Conservation (phyloP, 306 rosid species). For the Lathyrus tuberosus region DNA sequence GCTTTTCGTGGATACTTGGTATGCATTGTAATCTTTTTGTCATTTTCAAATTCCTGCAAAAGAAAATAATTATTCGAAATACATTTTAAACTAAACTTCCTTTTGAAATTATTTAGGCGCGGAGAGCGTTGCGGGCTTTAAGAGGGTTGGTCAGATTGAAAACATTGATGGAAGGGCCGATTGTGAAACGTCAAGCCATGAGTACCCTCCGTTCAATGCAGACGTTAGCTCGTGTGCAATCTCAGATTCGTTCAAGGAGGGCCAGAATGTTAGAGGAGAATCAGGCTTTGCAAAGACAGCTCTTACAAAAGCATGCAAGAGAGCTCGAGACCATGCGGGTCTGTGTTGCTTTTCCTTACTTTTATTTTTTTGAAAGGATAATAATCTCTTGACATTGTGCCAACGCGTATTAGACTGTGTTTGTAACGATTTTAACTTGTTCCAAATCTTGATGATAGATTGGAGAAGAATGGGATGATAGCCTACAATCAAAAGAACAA, state of each 20-base stretch:
- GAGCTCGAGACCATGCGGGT: conserved; percentile 90
- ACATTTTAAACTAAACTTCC: conserved; percentile 26
- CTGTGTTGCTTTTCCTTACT: conserved; percentile 38
- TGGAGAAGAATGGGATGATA: conserved; percentile 98
- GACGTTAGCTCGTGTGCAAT: conserved; percentile 90
- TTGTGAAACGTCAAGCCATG: conserved; percentile 87
- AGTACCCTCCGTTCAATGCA: conserved; percentile 94
- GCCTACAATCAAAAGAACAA: conserved; percentile 94
- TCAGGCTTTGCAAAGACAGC: conserved; percentile 92
- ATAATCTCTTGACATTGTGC: not conserved
- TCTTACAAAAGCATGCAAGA: conserved; percentile 87
- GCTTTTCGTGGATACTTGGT: conserved; percentile 95
- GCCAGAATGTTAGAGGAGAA: conserved; percentile 91
- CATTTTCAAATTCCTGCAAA: conserved; percentile 12
- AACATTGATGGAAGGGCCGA: conserved; percentile 78
- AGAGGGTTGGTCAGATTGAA: conserved; percentile 94
- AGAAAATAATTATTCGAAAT: conserved; percentile 19
- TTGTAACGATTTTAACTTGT: conserved; percentile 36
- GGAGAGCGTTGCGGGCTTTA: conserved; percentile 87
- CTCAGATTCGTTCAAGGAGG: conserved; percentile 90
- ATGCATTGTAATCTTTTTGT: conserved; percentile 22
- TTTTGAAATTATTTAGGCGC: conserved; percentile 61
- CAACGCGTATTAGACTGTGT: conserved; percentile 21
- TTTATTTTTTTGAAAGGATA: conserved; percentile 3
- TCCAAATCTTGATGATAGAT: conserved; percentile 55